Evolutionary conservation across 257 asterid genomes (phyloP), one percentile per base, ranked within the genome.

Genomic region (Thymus mandschuricus): DNA sequence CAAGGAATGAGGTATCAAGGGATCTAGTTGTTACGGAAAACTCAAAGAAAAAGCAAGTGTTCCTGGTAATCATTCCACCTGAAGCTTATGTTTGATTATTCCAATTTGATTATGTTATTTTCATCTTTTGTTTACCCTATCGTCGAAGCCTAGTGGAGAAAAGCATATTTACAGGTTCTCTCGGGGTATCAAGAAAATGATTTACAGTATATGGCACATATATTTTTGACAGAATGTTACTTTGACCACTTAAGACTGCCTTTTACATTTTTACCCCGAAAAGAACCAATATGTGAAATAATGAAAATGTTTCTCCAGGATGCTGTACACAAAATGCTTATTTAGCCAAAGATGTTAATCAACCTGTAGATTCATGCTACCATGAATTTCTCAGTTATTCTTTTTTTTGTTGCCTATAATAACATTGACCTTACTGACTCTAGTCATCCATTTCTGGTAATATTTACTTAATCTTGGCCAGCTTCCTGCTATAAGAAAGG

Each of bases 1-100:
- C 99, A 81, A 88, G 88, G 87, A 92, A 88, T 81, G 99, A 95
- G 84, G 97, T 95, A 35, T 95, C 98, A 44, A 92, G 99, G 85
- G 99, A 95, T 85, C 96, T 95, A 64, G 67, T 95, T 6, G 99
- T 92, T 59, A 87, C 91, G 5, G 86, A 78, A 71, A 84, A 71
- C 84, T 95, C 99, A 45, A 90, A 79, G 82, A 95, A 82, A 93
- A 95, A 95, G 78, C 98, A 90, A 83, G 92, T 92, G 21, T 88
- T 95, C 74, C 86, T 87, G 99, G 99, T 95, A 92, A 73, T 68
- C 60, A 64, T 52, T 70, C 61, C 60, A 49, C 75, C 71, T 68
- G 75, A 70, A 72, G 72, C 8, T 74, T 76, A 68, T 75, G 81
- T 64, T 12, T 55, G 58, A 64, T 64, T 64, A 44, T 45, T 52